Conservation (phyloP, 139 green algal species). For the Volvox africanus region DNA sequence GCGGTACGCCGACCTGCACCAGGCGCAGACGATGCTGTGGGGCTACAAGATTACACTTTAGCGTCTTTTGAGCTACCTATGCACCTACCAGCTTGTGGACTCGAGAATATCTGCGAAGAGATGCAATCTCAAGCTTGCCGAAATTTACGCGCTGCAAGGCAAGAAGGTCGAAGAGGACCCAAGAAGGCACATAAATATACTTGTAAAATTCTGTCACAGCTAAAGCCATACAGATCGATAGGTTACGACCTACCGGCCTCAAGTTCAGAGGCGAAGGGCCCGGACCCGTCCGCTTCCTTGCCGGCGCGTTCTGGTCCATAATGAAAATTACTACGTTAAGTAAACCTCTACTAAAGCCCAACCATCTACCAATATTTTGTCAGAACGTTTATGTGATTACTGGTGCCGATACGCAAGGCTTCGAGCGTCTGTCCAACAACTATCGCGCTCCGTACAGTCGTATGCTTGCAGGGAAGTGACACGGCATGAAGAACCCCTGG, state of each 20-base stretch:
- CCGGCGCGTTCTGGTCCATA: constrained; percentile 22
- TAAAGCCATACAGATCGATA: neutral
- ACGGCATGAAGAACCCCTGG: no score
- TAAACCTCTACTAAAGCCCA: no score
- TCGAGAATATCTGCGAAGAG: constrained; percentile 33
- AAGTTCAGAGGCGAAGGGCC: neutral
- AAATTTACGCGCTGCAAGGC: constrained; percentile 41
- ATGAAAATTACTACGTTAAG: neutral
- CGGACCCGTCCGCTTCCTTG: constrained; percentile 14
- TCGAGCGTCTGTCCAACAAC: no score
- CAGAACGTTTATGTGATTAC: neutral
- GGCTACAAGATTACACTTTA: neutral
- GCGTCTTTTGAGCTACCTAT: neutral
- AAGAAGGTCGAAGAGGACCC: neutral
- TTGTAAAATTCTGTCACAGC: neutral
- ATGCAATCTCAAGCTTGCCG: constrained; percentile 37
- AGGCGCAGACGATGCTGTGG: neutral
- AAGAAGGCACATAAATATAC: neutral
- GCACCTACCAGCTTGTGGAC: constrained; percentile 43
- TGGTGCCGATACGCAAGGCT: neutral
- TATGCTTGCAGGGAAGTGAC: no score
- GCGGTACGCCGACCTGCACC: constrained; percentile 1
- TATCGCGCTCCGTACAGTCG: no score
- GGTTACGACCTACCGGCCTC: neutral
- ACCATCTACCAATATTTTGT: no score